Percentiles rank a stretch among this genome's conserved stretches.
Conservation (phyloP, 179 eudicot species). For the Vitellaria paradoxa region DNA sequence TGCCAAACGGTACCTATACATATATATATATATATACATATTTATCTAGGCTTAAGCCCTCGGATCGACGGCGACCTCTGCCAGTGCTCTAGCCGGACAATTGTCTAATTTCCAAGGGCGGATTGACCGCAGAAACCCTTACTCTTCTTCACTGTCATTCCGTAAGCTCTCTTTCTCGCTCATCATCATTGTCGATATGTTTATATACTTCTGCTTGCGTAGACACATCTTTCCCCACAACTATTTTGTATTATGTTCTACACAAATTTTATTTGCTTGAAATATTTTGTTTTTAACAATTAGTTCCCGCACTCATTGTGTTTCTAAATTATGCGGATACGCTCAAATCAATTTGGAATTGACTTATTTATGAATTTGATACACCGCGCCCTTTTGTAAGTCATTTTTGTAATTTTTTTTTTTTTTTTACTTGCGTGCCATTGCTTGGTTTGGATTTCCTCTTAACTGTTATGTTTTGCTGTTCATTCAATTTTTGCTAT, state of each 20-base stretch:
- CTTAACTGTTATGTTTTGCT: too few species aligned
- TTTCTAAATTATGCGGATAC: background rate
- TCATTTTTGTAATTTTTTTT: too few species aligned
- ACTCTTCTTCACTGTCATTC: constrained; percentile 30
- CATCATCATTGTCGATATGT: background rate
- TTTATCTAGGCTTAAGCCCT: too few species aligned
- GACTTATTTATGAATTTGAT: too few species aligned
- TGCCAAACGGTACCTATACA: too few species aligned
- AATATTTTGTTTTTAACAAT: background rate
- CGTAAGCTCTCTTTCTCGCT: constrained; percentile 25
- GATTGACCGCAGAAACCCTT: constrained; percentile 14
- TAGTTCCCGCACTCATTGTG: background rate
- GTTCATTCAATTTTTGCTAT: too few species aligned
- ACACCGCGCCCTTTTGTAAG: too few species aligned
- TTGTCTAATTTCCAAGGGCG: background rate
- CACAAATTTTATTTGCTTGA: background rate
- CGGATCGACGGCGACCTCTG: constrained; percentile 19
- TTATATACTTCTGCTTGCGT: background rate
- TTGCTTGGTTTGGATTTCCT: too few species aligned
- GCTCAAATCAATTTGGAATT: constrained; percentile 1
- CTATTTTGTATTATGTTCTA: background rate
- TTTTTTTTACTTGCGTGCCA: too few species aligned
- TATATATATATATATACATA: too few species aligned
- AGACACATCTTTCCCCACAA: background rate
- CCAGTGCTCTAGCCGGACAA: constrained; percentile 25